A percentile compares a stretch with the other conserved stretches of the same genome.
Evolutionary conservation across 2,329 filamentous ascomycete species (phyloP).

Genomic region (Diaporthe nobilis): DNA sequence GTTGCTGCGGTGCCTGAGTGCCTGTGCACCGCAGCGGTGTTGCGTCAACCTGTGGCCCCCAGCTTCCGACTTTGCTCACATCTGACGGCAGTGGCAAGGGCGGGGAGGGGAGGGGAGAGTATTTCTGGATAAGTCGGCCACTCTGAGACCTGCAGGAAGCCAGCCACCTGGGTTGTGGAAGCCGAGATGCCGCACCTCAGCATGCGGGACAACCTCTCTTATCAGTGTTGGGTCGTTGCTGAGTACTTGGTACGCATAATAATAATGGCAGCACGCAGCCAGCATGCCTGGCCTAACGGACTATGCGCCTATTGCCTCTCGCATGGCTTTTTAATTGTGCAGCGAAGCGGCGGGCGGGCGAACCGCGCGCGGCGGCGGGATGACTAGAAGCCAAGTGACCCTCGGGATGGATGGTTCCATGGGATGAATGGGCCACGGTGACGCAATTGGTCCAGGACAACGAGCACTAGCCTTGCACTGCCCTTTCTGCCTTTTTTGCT

Average conservation of each 20-base stretch:
- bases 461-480: constrained; percentile 16
- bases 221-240: neutral
- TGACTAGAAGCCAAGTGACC: constrained; percentile 9
- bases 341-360: neutral
- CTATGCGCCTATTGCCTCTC: neutral
- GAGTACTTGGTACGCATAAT: neutral
- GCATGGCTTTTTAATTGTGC: constrained; percentile 13
- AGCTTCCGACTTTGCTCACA: constrained; percentile 2
- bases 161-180: constrained; percentile 21
- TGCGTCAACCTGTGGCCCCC: constrained; percentile 33
- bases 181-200: constrained; percentile 31
- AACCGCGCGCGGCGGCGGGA: neutral
- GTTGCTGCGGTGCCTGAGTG: constrained; percentile 13
- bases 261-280: neutral
- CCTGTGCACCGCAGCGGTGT: constrained; percentile 26
- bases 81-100: constrained; percentile 28
- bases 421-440: constrained; percentile 9
- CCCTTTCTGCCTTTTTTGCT: neutral
- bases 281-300: constrained; percentile 5
- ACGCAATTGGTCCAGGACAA: constrained; percentile 14
- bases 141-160: constrained; percentile 24
- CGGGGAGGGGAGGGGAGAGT: neutral
- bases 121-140: constrained; percentile 28
- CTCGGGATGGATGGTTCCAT: constrained; percentile 13
- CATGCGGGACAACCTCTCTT: constrained; percentile 3